phyloP scores from a whole-genome alignment of 768 basidiomycete genomes.

The Rubroboletus pulcherrimus region DNA sequence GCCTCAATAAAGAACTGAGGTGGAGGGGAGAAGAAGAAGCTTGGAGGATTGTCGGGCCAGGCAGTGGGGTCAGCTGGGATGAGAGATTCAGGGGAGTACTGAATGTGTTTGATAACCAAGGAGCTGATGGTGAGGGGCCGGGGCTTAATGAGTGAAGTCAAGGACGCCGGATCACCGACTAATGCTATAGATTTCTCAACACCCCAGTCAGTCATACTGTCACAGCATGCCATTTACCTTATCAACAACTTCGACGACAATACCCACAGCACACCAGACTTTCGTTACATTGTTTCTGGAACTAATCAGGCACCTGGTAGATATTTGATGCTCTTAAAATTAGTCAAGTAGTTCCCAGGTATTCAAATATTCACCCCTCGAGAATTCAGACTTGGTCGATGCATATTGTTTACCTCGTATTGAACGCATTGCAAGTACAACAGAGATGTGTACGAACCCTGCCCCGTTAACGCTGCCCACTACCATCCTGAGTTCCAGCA shows the following conservation, averaged over 20 bases:
- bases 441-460: too few species aligned
- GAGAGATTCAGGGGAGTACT: conserved; percentile 60
- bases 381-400: too few species aligned
- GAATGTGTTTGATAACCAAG: conserved; percentile 53
- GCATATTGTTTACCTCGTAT: too few species aligned
- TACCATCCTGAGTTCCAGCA: too few species aligned
- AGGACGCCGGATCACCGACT: neutral
- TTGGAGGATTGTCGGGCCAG: conserved; percentile 72
- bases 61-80: conserved; percentile 70
- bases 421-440: too few species aligned
- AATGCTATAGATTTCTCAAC: neutral
- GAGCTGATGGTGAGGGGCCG: conserved; percentile 1
- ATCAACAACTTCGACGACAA: neutral
- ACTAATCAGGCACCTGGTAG: neutral
- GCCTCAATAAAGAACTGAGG: conserved; percentile 81
- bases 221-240: neutral
- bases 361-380: too few species aligned
- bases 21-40: conserved; percentile 81
- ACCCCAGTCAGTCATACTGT: neutral
- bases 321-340: neutral
- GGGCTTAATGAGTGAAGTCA: neutral
- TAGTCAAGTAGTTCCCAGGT: neutral
- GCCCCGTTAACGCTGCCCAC: too few species aligned
- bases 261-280: neutral
- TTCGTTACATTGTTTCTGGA: neutral